phyloP scores from a whole-genome alignment of 1,284 basidiomycete species.

The Ganoderma boninense region DNA sequence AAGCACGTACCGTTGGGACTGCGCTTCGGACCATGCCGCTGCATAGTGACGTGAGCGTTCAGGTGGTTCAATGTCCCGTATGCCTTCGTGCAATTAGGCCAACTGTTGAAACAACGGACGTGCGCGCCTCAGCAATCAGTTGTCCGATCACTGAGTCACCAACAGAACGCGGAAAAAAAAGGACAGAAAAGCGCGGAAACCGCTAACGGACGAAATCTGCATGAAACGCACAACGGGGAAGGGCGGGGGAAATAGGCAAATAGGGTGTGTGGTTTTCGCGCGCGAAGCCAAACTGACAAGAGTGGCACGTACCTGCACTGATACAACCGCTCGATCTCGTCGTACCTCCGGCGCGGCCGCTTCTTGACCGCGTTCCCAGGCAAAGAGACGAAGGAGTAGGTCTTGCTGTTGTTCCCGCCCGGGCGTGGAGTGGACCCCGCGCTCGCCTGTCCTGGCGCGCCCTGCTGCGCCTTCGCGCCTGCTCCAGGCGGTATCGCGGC shows the following conservation, averaged over 20 bases:
- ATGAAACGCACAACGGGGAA: slow-evolving; percentile 3
- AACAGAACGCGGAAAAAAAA: neutral
- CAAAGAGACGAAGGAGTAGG: slow-evolving; percentile 82
- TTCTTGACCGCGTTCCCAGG: slow-evolving; percentile 85
- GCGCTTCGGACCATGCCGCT: slow-evolving; percentile 87
- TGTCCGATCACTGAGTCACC: slow-evolving; percentile 4
- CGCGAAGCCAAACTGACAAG: slow-evolving; percentile 9
- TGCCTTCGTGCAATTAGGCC: slow-evolving; percentile 84
- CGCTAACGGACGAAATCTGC: neutral
- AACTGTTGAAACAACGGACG: slow-evolving; percentile 45
- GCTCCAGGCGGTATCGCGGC: neutral
- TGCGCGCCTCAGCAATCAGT: slow-evolving; percentile 22
- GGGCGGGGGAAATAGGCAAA: slow-evolving; percentile 3
- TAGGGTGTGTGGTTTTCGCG: neutral
- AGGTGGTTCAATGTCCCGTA: slow-evolving; percentile 93
- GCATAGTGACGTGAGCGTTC: slow-evolving; percentile 94
- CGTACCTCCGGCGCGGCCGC: slow-evolving; percentile 83
- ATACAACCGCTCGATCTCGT: slow-evolving; percentile 94
- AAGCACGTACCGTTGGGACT: slow-evolving; percentile 76
- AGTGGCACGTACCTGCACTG: slow-evolving; percentile 58
- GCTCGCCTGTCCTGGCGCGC: slow-evolving; percentile 15
- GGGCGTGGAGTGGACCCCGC: slow-evolving; percentile 24
- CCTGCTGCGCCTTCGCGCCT: slow-evolving; percentile 15
- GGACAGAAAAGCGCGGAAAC: neutral
- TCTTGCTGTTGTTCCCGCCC: slow-evolving; percentile 56